These are phyloP conservation scores for Fusarium anthophilum DNA, from an alignment of 2,329 filamentous ascomycete genomes.

Conservation along the genomic window DNA sequence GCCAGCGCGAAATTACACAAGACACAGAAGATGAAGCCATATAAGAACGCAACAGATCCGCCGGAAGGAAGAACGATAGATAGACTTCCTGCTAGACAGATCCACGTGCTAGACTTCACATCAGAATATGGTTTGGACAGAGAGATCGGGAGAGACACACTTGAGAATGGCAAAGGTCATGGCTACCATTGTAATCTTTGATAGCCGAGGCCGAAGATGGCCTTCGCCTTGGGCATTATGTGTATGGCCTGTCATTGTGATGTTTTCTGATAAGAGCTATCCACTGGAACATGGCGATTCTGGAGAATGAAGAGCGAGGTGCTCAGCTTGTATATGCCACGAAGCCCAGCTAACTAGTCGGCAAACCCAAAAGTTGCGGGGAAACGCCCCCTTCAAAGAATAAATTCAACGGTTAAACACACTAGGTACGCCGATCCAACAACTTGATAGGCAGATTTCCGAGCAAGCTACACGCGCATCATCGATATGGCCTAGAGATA, in stretches of 20 bases:
- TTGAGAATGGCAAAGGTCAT: constrained; percentile 56
- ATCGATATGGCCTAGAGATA: background rate
- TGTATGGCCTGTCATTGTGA: constrained; percentile 5
- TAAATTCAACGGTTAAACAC: background rate
- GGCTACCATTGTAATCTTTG: constrained; percentile 54
- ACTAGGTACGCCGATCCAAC: background rate
- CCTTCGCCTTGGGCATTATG: constrained; percentile 31
- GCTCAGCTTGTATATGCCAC: constrained; percentile 4
- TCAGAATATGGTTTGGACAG: background rate
- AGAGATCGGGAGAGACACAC: constrained; percentile 20
- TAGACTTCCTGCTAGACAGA: constrained; percentile 54
- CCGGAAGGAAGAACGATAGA: constrained; percentile 54
- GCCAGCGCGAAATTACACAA: constrained; percentile 55
- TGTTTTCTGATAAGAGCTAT: background rate
- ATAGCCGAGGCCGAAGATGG: constrained; percentile 49
- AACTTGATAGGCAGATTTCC: background rate
- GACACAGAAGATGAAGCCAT: constrained; percentile 58
- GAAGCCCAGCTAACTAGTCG: background rate
- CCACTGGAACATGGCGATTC: background rate
- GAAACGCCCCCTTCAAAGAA: background rate
- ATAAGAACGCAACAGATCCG: constrained; percentile 53
- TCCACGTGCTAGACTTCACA: constrained; percentile 34
- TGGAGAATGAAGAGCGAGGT: background rate
- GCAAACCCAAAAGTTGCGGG: background rate
- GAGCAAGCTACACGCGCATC: background rate